Evolutionary conservation across 495 filamentous ascomycete genomes (phyloP).

Genomic region (Penicillium nucicola): DNA sequence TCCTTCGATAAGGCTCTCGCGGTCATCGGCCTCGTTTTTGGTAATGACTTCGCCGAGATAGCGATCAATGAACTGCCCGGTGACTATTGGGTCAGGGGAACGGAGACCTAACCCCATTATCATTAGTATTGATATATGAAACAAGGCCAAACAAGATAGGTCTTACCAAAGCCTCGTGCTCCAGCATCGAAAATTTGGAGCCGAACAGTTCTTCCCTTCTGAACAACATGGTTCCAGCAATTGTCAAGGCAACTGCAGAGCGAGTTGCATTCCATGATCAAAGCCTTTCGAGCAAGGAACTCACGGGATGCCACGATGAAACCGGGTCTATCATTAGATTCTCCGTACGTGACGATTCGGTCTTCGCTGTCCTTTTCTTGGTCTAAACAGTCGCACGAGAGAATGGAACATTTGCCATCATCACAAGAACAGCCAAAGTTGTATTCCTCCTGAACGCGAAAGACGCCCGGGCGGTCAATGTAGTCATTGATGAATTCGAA

Average conservation of each 20-base stretch:
- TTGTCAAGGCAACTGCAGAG: conserved; percentile 60
- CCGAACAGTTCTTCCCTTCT: conserved; percentile 68
- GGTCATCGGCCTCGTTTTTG: conserved; percentile 58
- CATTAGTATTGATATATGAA: conserved; percentile 4
- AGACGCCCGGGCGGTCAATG: conserved; percentile 34
- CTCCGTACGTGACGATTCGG: conserved; percentile 36
- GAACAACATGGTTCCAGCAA: conserved; percentile 81
- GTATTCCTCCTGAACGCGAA: conserved; percentile 30
- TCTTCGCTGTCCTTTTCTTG: conserved; percentile 36
- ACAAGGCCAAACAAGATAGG: background rate
- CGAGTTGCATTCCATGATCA: conserved; percentile 81
- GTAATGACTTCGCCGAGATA: conserved; percentile 91
- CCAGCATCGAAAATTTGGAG: conserved; percentile 81
- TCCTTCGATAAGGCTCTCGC: conserved; percentile 51
- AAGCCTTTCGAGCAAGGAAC: conserved; percentile 31
- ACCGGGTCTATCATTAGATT: background rate
- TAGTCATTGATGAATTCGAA: conserved; percentile 47
- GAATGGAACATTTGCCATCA: conserved; percentile 25
- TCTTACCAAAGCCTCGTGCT: conserved; percentile 75
- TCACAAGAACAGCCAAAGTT: conserved; percentile 41
- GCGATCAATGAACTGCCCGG: conserved; percentile 82
- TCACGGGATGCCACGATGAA: conserved; percentile 22
- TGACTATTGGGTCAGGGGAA: conserved; percentile 61
- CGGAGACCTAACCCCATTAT: conserved; percentile 54
- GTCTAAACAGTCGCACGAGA: conserved; percentile 34